phyloP scores from a whole-genome alignment of 805 yeast genomes.

The Phaffomyces opuntiae region DNA sequence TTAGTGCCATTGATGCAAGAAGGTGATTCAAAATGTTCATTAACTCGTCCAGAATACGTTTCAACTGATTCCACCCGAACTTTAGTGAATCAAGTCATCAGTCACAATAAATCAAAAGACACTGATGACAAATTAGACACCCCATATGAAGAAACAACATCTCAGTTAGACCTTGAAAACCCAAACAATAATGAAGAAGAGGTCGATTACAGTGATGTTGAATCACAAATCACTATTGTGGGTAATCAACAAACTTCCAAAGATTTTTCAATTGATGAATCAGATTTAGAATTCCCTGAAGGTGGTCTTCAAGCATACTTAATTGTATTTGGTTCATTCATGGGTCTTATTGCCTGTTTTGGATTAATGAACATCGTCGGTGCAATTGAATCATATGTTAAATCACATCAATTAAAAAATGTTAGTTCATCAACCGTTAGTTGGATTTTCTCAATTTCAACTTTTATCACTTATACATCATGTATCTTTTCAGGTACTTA shows the following conservation, averaged over 20 bases:
- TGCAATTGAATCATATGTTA: conserved; percentile 52
- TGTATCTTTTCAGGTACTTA: conserved; percentile 38
- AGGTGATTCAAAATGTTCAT: neutral
- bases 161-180: neutral
- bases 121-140: neutral
- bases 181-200: neutral
- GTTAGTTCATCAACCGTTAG: conserved; percentile 40
- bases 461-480: conserved; percentile 24
- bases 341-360: conserved; percentile 45
- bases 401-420: conserved; percentile 41
- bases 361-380: conserved; percentile 56
- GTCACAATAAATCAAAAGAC: neutral
- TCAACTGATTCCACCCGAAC: conserved; percentile 2
- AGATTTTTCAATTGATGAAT: conserved; percentile 1
- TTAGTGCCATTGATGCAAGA: neutral
- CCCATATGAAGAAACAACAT: neutral
- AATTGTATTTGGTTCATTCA: conserved; percentile 49
- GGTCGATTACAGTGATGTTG: neutral
- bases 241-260: neutral
- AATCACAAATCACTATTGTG: neutral
- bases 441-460: conserved; percentile 43
- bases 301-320: conserved; percentile 48
- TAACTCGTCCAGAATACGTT: conserved; percentile 1
- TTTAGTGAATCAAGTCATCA: neutral
- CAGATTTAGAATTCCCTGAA: conserved; percentile 35